Evolutionary conservation across 768 basidiomycete species (phyloP).

Genomic region (Phallus indusiatus): DNA sequence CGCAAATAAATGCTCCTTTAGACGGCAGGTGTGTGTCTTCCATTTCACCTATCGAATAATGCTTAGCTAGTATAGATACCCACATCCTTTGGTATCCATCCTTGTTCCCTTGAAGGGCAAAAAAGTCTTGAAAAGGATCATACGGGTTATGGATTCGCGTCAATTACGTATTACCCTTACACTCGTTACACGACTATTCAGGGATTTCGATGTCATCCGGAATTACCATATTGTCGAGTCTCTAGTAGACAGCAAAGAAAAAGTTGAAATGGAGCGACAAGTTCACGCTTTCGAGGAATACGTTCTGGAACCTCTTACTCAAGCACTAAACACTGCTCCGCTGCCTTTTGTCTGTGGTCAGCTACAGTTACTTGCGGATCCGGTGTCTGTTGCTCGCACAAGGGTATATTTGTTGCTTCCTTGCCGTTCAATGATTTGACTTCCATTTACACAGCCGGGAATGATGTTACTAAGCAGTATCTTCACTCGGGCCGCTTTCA

Average conservation of each 20-base stretch:
- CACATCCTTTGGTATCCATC: constrained; percentile 94
- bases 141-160: constrained; percentile 68
- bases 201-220: constrained; percentile 84
- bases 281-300: constrained; percentile 83
- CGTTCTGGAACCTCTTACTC: constrained; percentile 79
- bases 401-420: constrained; percentile 43
- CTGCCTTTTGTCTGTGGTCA: constrained; percentile 81
- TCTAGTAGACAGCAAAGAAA: constrained; percentile 49
- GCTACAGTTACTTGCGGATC: constrained; percentile 71
- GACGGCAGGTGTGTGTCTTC: constrained; percentile 66
- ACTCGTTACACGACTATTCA: constrained; percentile 88
- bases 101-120: constrained; percentile 87
- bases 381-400: constrained; percentile 64
- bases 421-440: not conserved
- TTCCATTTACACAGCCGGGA: constrained; percentile 55
- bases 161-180: constrained; percentile 84
- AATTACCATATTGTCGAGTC: constrained; percentile 66
- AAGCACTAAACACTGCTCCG: constrained; percentile 68
- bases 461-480: constrained; percentile 85
- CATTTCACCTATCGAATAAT: not conserved
- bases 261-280: constrained; percentile 71
- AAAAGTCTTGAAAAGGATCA: constrained; percentile 78
- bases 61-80: constrained; percentile 43
- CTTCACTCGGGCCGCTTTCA: constrained; percentile 85
- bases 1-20: constrained; percentile 84